These are phyloP conservation scores for Dactylellina drechsleri DNA, from an alignment of 2,329 filamentous ascomycete species.

Conservation along the genomic window DNA sequence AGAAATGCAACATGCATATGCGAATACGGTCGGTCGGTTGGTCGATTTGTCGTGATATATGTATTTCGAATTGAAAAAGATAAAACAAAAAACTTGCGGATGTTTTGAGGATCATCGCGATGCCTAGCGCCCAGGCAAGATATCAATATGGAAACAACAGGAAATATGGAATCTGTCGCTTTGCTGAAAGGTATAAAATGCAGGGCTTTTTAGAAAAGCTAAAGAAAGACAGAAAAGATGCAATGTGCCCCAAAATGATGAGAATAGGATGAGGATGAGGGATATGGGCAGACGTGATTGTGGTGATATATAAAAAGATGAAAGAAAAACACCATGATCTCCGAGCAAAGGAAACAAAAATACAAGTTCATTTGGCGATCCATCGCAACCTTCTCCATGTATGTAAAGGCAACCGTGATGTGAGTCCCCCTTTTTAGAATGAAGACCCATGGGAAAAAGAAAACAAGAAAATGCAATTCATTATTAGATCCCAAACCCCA, in stretches of 20 bases:
- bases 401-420: constrained; percentile 47
- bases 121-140: constrained; percentile 3
- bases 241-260: constrained; percentile 35
- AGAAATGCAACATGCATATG: constrained; percentile 37
- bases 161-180: constrained; percentile 24
- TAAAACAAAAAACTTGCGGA: constrained; percentile 10
- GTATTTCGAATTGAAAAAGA: too few relatives aligned
- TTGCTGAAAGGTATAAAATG: constrained; percentile 23
- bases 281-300: constrained; percentile 1
- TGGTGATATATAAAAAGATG: constrained; percentile 17
- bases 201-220: constrained; percentile 1
- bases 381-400: constrained; percentile 46
- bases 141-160: background rate
- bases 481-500: constrained; percentile 50
- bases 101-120: background rate
- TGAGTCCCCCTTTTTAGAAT: constrained; percentile 43
- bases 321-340: constrained; percentile 44
- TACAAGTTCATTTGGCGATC: constrained; percentile 25
- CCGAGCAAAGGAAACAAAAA: constrained; percentile 23
- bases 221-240: constrained; percentile 20
- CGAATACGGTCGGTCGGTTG: constrained; percentile 5
- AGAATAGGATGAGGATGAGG: constrained; percentile 18
- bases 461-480: constrained; percentile 44
- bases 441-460: constrained; percentile 38
- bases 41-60: background rate